Base-by-base conservation (phyloP, 768 basidiomycete genomes). In the Gloeostereum incarnatum region DNA sequence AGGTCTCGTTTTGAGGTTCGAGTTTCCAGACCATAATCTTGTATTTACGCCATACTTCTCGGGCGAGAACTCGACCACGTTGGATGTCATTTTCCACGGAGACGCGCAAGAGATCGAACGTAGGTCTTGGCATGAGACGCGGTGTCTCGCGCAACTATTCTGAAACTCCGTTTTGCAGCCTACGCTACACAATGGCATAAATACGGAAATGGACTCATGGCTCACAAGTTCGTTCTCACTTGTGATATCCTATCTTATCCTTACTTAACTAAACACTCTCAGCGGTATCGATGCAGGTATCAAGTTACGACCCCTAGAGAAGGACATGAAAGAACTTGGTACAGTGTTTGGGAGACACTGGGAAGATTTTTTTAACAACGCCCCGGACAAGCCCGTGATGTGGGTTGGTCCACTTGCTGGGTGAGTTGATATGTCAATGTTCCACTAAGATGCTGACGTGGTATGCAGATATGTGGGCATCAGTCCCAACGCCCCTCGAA, bases 241-340 rank as follows among this genome's bases (percentile, higher is more conserved):
- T 35, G n/a, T 16, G 3, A 18, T 6, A n/a, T 29, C n/a, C 16
- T 10, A 3, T 21, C 31, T 18, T 34, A 35, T 6, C 37, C 47
- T 22, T 41, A 1, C 22, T 7, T 24, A 8, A 36, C n/a, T 39
- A 21, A 9, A 9, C 33, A 11, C 7, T 3, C 16, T 19, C 45
- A 78, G 75, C 45, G 72, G 60, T 2, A 46, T 71, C 21, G 73
- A 81, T 44, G 66, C 67, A 20, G 77, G 72, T 3, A 62, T 75
- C 43, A 79, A 76, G 47, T 47, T 78, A 10, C 63, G 80, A 18
- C 78, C 79, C 3, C 65, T 53, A 11, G 46, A 47, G 3, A 57
- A 61, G 4, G 78, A 81, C 29, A 58, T 77, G 17, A 57, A 65
- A 34, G 60, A 60, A n/a, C 54, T 81, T 24, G 69, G 69, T 7